Evolutionary conservation across 139 green algal species (phyloP).

Genomic region (Coelastrella sp.): DNA sequence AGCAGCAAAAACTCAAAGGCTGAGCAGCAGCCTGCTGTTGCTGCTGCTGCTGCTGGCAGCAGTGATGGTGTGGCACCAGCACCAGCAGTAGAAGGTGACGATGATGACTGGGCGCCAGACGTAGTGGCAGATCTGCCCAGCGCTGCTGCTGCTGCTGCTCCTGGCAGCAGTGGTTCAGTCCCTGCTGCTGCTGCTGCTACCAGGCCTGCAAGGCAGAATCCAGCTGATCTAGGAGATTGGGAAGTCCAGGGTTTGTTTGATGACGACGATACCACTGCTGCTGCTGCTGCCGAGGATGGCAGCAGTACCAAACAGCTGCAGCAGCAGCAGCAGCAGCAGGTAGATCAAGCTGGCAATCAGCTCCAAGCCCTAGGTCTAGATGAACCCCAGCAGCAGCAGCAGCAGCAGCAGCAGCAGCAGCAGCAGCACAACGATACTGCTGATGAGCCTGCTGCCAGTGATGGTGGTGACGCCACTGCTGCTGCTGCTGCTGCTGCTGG

Average conservation of each 20-base stretch:
- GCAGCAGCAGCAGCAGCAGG: conserved; percentile 3
- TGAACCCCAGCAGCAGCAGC: conserved; percentile 10
- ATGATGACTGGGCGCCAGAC: conserved; percentile 16
- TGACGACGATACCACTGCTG: too few relatives aligned
- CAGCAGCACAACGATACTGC: too few relatives aligned
- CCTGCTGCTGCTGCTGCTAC: not conserved
- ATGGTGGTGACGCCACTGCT: not conserved
- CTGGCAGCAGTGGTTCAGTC: not conserved
- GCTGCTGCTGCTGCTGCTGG: not conserved
- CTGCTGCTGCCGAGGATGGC: not conserved
- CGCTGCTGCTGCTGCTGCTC: not conserved
- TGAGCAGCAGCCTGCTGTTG: not conserved
- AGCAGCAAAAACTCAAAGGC: not conserved
- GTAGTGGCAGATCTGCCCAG: not conserved
- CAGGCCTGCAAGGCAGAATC: too few relatives aligned
- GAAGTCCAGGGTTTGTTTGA: too few relatives aligned
- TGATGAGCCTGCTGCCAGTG: too few relatives aligned
- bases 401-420: conserved; percentile 9
- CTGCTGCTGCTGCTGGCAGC: not conserved
- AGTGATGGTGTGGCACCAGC: not conserved
- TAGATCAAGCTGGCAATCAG: too few relatives aligned
- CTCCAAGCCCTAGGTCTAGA: too few relatives aligned
- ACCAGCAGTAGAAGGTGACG: not conserved
- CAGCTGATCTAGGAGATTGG: too few relatives aligned
- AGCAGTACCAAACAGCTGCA: not conserved